A percentile compares a stretch with the other conserved stretches of the same genome.
Conservation (phyloP, 2,329 filamentous ascomycete species). For the Alternaria triticina region DNA sequence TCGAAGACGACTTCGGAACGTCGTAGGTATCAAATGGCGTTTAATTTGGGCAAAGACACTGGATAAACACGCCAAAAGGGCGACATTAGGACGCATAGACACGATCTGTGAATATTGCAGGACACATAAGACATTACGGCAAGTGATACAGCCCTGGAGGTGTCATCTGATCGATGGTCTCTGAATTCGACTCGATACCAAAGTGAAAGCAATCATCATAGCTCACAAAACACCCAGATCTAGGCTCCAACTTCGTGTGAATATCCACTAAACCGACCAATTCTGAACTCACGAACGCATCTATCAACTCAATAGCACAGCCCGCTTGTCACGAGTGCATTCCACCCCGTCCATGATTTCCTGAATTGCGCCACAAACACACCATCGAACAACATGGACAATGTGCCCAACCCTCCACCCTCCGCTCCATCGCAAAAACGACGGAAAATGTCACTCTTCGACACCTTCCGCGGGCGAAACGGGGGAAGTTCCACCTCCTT, state of each 20-base stretch:
- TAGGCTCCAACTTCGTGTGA: not conserved
- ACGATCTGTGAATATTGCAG: not conserved
- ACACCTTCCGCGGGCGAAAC: conserved; percentile 3
- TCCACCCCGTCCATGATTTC: not conserved
- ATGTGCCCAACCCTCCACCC: not conserved
- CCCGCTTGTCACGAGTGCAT: not conserved
- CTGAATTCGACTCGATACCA: not conserved
- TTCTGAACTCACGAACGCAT: not conserved
- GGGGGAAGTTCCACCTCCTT: conserved; percentile 3
- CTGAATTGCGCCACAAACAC: not conserved
- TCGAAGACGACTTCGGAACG: not conserved
- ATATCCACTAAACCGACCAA: not conserved
- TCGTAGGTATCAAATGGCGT: not conserved
- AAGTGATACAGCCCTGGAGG: not conserved
- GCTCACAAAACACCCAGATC: not conserved
- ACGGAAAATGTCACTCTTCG: not conserved
- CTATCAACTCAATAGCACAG: not conserved
- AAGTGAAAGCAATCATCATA: not conserved
- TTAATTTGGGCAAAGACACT: not conserved
- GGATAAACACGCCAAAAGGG: not conserved
- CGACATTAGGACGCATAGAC: not conserved
- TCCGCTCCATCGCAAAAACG: not conserved
- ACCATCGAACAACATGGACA: not conserved
- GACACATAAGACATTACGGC: not conserved
- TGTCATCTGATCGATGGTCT: not conserved